Base-by-base conservation (phyloP, 2,329 filamentous ascomycete species). In the Exophiala xenobiotica region DNA sequence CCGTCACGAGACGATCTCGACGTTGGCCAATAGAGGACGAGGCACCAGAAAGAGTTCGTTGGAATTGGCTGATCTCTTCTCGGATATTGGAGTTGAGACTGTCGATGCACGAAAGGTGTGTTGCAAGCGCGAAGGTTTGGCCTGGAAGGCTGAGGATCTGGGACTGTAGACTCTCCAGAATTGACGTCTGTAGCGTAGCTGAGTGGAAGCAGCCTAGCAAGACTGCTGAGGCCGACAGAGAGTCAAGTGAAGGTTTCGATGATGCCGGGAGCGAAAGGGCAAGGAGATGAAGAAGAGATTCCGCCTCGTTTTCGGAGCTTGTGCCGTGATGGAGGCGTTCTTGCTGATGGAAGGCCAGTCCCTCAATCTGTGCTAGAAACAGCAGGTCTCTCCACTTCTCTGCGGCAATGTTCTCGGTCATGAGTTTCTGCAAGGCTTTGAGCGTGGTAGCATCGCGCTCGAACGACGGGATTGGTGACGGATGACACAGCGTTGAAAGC, bases 371-470 rank as follows among this genome's bases (percentile, higher is more conserved):
- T 1, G 49, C 49, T 4, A 43, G 47, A 22, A 26, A 38, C 16
- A 76, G 79, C 0, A 88, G 68, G 5, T 68, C 65, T 19, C 76
- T 71, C 0, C 54, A 20, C 19, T 50, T 35, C 9, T 62, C 57
- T 8, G 56, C 60, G 2, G 53, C 49, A 2, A 56, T 49, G 27
- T 58, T 61, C 23, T 54, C 58, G 2, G 54, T 40, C 57, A 58
- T 62, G 23, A 62, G 54, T 19, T 38, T 46, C 39, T 62, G 59
- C 31, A 62, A 39, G 11, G 57, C 57, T 14, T 38, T 43, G 20
- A 62, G 57, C 12, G 91, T 96, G 39, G 92, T 87, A 23, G 86
- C 78, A 65, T 93, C 96, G 63, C 90, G 85, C 72, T 97, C 92
- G 68, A 96, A 96, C 0, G 77, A 66, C 0, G 90, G 90, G 0